Conservation (phyloP, 495 filamentous ascomycete species). For the Chaetomium fimeti region DNA sequence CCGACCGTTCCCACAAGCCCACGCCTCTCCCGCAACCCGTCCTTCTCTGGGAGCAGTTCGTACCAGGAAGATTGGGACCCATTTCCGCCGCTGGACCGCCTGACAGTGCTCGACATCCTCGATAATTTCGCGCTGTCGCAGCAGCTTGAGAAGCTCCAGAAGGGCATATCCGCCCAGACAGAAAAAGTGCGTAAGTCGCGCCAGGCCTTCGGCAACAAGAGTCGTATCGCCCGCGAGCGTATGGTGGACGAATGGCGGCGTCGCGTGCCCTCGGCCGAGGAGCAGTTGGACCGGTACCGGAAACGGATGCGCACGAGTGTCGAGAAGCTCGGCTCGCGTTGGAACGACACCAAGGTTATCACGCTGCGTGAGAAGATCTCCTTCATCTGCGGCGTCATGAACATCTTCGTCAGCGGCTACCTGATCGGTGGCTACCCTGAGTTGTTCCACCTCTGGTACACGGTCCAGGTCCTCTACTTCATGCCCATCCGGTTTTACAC, state of each 20-base stretch:
- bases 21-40: conserved; percentile 65
- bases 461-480: conserved; percentile 79
- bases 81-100: conserved; percentile 80
- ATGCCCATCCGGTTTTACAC: conserved; percentile 93
- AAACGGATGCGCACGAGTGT: conserved; percentile 81
- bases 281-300: conserved; percentile 87
- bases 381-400: conserved; percentile 93
- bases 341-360: conserved; percentile 85
- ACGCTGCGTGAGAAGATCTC: conserved; percentile 90
- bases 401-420: conserved; percentile 95
- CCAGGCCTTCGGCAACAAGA: conserved; percentile 61
- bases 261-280: conserved; percentile 78
- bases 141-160: conserved; percentile 84
- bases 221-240: conserved; percentile 57
- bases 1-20: conserved; percentile 51
- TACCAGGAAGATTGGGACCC: conserved; percentile 84
- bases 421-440: conserved; percentile 83
- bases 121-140: conserved; percentile 90
- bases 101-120: conserved; percentile 88
- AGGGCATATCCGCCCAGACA: conserved; percentile 71
- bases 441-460: conserved; percentile 91
- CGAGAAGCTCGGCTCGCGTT: conserved; percentile 79
- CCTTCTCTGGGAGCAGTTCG: conserved; percentile 73
- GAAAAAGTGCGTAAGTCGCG: conserved; percentile 81
- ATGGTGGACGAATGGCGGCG: conserved; percentile 86